Conservation (phyloP, 1,284 basidiomycete species). For the Trametes polyzona region DNA sequence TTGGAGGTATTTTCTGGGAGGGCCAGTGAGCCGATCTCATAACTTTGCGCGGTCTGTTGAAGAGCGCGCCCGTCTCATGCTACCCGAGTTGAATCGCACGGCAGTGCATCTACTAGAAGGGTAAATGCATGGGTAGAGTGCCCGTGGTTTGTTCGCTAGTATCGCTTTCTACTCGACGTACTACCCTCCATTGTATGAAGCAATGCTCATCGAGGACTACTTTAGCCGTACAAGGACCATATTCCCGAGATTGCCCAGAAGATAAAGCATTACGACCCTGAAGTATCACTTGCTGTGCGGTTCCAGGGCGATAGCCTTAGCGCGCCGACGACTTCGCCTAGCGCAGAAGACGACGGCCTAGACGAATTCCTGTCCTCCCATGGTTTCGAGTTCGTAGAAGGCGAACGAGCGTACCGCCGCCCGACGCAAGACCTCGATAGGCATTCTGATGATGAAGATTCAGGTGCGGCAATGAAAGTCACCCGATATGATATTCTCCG, state of each 20-base stretch:
- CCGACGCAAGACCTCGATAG: slow-evolving; percentile 30
- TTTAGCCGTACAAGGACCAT: slow-evolving; percentile 55
- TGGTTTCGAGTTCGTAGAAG: slow-evolving; percentile 76
- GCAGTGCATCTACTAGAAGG: too few species aligned
- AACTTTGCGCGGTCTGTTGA: too few species aligned
- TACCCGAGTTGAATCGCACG: too few species aligned
- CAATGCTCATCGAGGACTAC: too few species aligned
- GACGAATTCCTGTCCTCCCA: slow-evolving; percentile 67
- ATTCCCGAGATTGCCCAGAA: slow-evolving; percentile 52
- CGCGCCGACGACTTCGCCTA: slow-evolving; percentile 5
- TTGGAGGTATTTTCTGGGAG: too few species aligned
- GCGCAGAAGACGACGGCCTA: slow-evolving; percentile 51
- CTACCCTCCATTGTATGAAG: too few species aligned
- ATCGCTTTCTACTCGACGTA: too few species aligned
- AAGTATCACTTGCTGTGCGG: slow-evolving; percentile 71
- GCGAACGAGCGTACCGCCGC: slow-evolving; percentile 29
- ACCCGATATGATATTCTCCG: neutral
- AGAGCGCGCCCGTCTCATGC: too few species aligned
- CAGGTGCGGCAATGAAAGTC: slow-evolving; percentile 18
- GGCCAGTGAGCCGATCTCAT: too few species aligned
- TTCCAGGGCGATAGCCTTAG: slow-evolving; percentile 34
- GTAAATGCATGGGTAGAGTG: too few species aligned
- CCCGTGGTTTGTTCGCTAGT: too few species aligned
- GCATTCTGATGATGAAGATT: slow-evolving; percentile 32
- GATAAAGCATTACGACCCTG: slow-evolving; percentile 56